phyloP scores from a whole-genome alignment of 2,329 filamentous ascomycete species.

The Fusarium sublunatum region DNA sequence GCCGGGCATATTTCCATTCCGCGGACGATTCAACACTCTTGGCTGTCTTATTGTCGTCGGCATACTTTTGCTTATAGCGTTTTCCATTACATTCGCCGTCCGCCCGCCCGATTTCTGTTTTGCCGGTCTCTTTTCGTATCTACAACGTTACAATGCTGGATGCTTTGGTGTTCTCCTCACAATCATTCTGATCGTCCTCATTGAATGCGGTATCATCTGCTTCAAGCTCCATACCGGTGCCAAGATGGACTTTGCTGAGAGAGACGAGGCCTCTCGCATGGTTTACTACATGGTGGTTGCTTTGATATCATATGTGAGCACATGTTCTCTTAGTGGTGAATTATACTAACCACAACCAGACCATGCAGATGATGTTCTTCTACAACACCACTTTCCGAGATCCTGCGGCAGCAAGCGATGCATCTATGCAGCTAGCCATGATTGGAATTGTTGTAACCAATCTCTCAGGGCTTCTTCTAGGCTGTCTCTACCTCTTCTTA shows the following conservation, averaged over 20 bases:
- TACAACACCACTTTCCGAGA: slow-evolving; percentile 63
- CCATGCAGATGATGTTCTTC: slow-evolving; percentile 73
- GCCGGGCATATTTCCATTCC: slow-evolving; percentile 66
- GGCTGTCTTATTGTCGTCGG: slow-evolving; percentile 66
- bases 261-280: slow-evolving; percentile 74
- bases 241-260: slow-evolving; percentile 67
- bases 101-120: slow-evolving; percentile 71
- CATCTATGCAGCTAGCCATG: slow-evolving; percentile 65
- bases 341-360: slow-evolving; percentile 57
- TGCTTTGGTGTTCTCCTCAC: slow-evolving; percentile 65
- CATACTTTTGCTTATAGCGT: slow-evolving; percentile 65
- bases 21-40: slow-evolving; percentile 68
- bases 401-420: slow-evolving; percentile 50
- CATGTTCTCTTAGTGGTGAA: neutral
- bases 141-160: slow-evolving; percentile 68
- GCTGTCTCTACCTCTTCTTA: slow-evolving; percentile 74
- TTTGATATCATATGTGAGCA: slow-evolving; percentile 67
- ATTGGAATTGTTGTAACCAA: slow-evolving; percentile 74
- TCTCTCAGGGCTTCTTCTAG: slow-evolving; percentile 72
- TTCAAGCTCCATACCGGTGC: slow-evolving; percentile 65
- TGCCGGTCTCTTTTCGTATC: slow-evolving; percentile 75
- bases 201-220: slow-evolving; percentile 66
- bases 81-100: slow-evolving; percentile 67
- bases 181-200: slow-evolving; percentile 62
- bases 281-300: slow-evolving; percentile 73